Base-by-base conservation (phyloP, 306 rosid species). In the Oemleria cerasiformis region DNA sequence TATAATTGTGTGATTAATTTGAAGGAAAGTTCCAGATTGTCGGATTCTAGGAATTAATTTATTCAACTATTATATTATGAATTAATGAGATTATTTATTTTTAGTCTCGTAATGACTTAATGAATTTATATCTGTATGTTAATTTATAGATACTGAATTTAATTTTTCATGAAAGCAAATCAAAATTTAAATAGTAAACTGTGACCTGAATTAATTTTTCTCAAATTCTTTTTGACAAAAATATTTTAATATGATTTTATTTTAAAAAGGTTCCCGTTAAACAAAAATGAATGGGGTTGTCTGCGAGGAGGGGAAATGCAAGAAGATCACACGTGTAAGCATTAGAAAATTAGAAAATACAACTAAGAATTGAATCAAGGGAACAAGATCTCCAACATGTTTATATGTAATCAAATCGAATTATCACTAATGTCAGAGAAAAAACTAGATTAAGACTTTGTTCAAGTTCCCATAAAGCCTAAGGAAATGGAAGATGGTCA, bases 381-480 rank as follows among this genome's bases (percentile, higher is more conserved):
- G 88, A 85, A 83, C 96, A 88, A 53, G 77, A 87, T 86, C 84
- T 55, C 69, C 64, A 38, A 53, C 68, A 76, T 87, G 87, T 85
- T 84, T 86, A 68, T 63, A 5, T 23, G 61, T 9, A 59, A 67
- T 36, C 47, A 63, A 42, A 19, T 38, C 54, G 54, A 20, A 54
- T 15, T 59, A 9, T 43, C 67, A 42, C 23, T 67, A 39, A 36
- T 16, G 30, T 40, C 54, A 21, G 44, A 36, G 11, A 2, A 70
- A 15, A 60, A 71, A 61, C 36, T 73, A 72, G 60, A 42, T 45
- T 14, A n/a, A 44, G 48, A 70, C 41, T 30, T 34, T 54, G 66
- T 73, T 51, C 40, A 44, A 30, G 51, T 57, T 79, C 75, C 44
- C 51, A 58, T 45, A 54, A 55, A 36, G 4, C 13, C 43, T n/a